A percentile compares a stretch with the other conserved stretches of the same genome.
Evolutionary conservation across 768 basidiomycete species (phyloP).

Genomic region (Russula sp.): DNA sequence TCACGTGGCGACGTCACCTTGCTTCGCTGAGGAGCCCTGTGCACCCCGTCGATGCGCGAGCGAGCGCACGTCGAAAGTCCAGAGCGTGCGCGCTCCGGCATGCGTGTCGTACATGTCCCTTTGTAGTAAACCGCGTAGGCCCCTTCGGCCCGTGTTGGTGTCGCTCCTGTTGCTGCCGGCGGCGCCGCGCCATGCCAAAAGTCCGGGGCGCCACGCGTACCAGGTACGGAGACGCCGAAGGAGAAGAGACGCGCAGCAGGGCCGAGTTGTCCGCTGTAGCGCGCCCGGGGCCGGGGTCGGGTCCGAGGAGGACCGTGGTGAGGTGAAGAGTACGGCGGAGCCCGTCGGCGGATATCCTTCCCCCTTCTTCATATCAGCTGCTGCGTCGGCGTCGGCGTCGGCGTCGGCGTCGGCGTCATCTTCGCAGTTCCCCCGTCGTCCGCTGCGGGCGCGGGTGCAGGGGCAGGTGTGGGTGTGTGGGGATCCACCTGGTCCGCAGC

Average conservation of each 20-base stretch:
- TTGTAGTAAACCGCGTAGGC: constrained; percentile 54
- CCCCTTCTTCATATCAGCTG: constrained; percentile 12
- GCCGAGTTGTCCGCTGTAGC: too few relatives aligned
- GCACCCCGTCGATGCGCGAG: constrained; percentile 66
- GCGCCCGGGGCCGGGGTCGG: constrained; percentile 27
- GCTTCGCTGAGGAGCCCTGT: constrained; percentile 57
- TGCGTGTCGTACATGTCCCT: constrained; percentile 48
- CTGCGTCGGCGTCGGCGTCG: constrained; percentile 1
- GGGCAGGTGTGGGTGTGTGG: constrained; percentile 19
- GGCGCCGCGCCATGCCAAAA: constrained; percentile 26
- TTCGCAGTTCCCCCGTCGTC: constrained; percentile 23
- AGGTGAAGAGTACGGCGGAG: constrained; percentile 44
- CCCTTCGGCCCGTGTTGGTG: constrained; percentile 54
- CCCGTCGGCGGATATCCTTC: background rate
- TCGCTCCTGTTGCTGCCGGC: constrained; percentile 39
- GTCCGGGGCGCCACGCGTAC: constrained; percentile 48
- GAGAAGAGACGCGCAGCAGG: constrained; percentile 59
- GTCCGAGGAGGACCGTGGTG: constrained; percentile 35
- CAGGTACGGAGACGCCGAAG: constrained; percentile 47
- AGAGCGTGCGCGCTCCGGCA: constrained; percentile 48
- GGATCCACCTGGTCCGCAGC: constrained; percentile 11
- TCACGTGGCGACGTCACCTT: constrained; percentile 59
- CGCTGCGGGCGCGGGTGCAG: constrained; percentile 9
- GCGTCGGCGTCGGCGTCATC: too few relatives aligned
- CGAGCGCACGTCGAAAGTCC: constrained; percentile 69